Evolutionary conservation across 2,329 filamentous ascomycete genomes (phyloP), one percentile per base, ranked within the genome.

Genomic region (Cyclaneusma minus): DNA sequence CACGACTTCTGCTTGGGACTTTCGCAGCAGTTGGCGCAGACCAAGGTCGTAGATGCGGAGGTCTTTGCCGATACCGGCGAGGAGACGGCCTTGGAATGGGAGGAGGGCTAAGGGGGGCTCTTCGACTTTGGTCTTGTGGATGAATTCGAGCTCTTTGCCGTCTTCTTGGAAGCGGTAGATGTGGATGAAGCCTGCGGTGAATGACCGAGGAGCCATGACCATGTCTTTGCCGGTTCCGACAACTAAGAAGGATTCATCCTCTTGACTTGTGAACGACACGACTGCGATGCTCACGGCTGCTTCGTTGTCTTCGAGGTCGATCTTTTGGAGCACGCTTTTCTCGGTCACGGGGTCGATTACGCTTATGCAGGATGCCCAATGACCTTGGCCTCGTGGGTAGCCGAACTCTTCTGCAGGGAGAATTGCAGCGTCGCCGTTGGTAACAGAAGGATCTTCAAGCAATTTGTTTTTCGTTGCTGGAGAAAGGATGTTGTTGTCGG

Each of bases 281-380:
- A 81, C 68, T 4, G 80, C 77, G 35, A 84, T 69, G 45, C 83
- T 93, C 30, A 93, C 75, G 13, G 87, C 84, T 11, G 84, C 82
- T 51, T 95, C 85, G 39, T 98, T 95, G 21, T 89, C 75, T 25
- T 78, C 75, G 0, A 98, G 54, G 32, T 95, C 77, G 21, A 95
- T 60, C 1, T 72, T 84, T 36, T 80, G 74, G 4, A 89, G 50
- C 1, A 92, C 75, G 3, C 57, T 52, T 42, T 89, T 85, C 25
- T 78, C 68, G 10, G 60, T 67, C 3, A 87, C 48, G 1, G 89
- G 85, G 43, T 98, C 89, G 11, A 99, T 65, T 12, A 94, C 68
- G 43, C 82, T 84, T 38, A 99, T 85, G 50, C 85, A 95, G 7
- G 87, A 95, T 21, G 89, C 83, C 89, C 89, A 99, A 37, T 87